These are phyloP conservation scores for Apiospora kogelbergensis DNA, from an alignment of 2,329 filamentous ascomycete species.

Conservation along the genomic window DNA sequence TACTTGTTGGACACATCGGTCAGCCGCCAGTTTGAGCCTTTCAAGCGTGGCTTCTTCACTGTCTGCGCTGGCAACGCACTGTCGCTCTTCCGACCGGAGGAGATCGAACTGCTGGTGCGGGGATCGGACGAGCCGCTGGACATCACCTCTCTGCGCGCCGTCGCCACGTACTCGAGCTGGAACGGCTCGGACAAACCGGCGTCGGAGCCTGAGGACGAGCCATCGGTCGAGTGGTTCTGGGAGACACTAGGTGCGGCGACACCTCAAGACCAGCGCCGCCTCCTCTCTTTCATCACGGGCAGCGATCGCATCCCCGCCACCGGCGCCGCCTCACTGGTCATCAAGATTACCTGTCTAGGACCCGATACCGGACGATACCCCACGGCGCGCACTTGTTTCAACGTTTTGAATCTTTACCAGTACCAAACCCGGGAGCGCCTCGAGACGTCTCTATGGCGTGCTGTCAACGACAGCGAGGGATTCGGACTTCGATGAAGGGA, in stretches of 20 bases:
- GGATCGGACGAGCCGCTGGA: slow-evolving; percentile 84
- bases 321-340: slow-evolving; percentile 74
- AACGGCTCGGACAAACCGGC: slow-evolving; percentile 10
- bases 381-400: slow-evolving; percentile 89
- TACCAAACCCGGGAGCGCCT: slow-evolving; percentile 68
- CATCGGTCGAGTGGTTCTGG: slow-evolving; percentile 86
- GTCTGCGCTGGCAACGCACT: slow-evolving; percentile 88
- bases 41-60: slow-evolving; percentile 91
- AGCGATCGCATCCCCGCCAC: slow-evolving; percentile 89
- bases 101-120: slow-evolving; percentile 84
- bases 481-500: slow-evolving; percentile 75
- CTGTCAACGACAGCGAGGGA: slow-evolving; percentile 86
- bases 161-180: slow-evolving; percentile 85
- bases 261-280: slow-evolving; percentile 69
- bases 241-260: slow-evolving; percentile 68
- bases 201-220: slow-evolving; percentile 56
- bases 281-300: slow-evolving; percentile 85
- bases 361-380: slow-evolving; percentile 75
- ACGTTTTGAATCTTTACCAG: slow-evolving; percentile 74
- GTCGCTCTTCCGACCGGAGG: slow-evolving; percentile 83
- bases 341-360: slow-evolving; percentile 74
- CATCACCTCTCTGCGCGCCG: slow-evolving; percentile 70
- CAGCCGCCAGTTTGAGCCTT: slow-evolving; percentile 83
- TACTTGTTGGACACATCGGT: slow-evolving; percentile 79
- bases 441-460: slow-evolving; percentile 75